A percentile compares a stretch with the other conserved stretches of the same genome.
phyloP scores from a whole-genome alignment of 768 basidiomycete genomes.

The Chalciporus pseudorubinellus region DNA sequence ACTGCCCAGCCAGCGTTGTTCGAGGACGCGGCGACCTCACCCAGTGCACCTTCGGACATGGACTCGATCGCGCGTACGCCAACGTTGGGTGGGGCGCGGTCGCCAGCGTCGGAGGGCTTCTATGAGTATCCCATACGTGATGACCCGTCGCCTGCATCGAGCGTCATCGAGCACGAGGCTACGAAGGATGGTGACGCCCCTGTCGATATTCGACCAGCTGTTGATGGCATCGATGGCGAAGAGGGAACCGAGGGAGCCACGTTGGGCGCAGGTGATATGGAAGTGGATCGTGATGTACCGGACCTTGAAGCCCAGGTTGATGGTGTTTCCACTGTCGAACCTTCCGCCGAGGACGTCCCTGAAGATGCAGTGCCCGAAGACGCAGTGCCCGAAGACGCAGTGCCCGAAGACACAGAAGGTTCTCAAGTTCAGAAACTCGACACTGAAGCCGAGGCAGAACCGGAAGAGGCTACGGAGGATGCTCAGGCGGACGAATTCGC shows the following conservation, averaged over 20 bases:
- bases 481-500: conserved; percentile 35
- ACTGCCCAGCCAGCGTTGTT: background rate
- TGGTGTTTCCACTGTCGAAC: background rate
- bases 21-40: conserved; percentile 19
- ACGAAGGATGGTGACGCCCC: conserved; percentile 14
- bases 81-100: conserved; percentile 16
- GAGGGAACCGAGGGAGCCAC: background rate
- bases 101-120: conserved; percentile 24
- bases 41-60: conserved; percentile 28
- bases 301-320: background rate
- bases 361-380: background rate
- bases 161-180: conserved; percentile 23
- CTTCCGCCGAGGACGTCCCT: background rate
- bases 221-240: background rate
- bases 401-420: background rate
- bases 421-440: conserved; percentile 3
- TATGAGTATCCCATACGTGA: conserved; percentile 23
- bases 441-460: conserved; percentile 4
- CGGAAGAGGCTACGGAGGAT: conserved; percentile 36
- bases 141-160: conserved; percentile 29
- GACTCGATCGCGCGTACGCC: conserved; percentile 26
- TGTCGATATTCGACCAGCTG: background rate
- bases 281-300: background rate
- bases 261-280: background rate
- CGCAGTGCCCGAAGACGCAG: background rate